A percentile compares a stretch with the other conserved stretches of the same genome.
Evolutionary conservation across 2,329 filamentous ascomycete genomes (phyloP).

Genomic region (Fusarium ambrosium): DNA sequence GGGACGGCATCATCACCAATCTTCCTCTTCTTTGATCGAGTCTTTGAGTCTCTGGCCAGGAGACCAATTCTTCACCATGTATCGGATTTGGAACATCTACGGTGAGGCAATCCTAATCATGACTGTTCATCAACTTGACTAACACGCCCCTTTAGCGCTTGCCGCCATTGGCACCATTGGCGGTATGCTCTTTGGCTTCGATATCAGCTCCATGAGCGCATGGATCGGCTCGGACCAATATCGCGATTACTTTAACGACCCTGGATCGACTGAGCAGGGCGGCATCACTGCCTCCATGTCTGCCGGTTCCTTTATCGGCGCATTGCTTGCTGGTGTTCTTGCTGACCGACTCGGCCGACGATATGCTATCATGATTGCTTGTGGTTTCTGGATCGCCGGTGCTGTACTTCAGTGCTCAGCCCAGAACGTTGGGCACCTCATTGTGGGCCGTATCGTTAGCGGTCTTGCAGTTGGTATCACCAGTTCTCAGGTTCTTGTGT

Average conservation of each 20-base stretch:
- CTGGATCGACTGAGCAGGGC: constrained; percentile 60
- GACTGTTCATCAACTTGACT: background rate
- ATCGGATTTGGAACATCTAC: constrained; percentile 55
- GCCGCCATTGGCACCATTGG: constrained; percentile 58
- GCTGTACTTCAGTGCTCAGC: constrained; percentile 71
- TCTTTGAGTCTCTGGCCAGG: background rate
- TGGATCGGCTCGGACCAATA: constrained; percentile 67
- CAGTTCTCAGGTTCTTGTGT: constrained; percentile 76
- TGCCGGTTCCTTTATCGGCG: constrained; percentile 63
- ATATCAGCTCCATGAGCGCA: constrained; percentile 70
- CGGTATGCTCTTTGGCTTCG: constrained; percentile 66
- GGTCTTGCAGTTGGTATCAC: constrained; percentile 76
- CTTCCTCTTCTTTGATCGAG: constrained; percentile 5
- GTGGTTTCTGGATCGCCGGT: constrained; percentile 67
- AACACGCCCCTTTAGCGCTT: constrained; percentile 46
- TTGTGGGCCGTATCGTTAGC: constrained; percentile 71
- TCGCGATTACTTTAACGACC: constrained; percentile 65
- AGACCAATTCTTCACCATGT: constrained; percentile 45
- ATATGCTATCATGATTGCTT: constrained; percentile 60
- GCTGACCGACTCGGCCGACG: constrained; percentile 62
- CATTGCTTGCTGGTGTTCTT: constrained; percentile 59
- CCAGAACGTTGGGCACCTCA: constrained; percentile 68
- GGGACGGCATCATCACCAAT: constrained; percentile 15
- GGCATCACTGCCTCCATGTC: constrained; percentile 65
- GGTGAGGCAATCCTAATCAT: constrained; percentile 39